phyloP scores from a whole-genome alignment of 345 rosid genomes.

The Rhodomyrtus tomentosa region DNA sequence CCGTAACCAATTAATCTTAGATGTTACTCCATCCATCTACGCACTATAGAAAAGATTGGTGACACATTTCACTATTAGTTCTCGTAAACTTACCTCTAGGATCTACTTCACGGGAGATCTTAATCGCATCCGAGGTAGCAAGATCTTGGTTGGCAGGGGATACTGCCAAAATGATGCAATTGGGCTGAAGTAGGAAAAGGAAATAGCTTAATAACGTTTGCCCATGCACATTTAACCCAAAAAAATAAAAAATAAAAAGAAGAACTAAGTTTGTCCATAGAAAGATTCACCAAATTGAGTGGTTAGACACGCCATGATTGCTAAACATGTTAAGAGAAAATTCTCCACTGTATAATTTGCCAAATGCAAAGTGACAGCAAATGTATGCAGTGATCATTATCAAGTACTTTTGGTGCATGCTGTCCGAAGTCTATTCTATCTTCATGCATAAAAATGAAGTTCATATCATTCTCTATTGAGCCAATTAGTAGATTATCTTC shows the following conservation, averaged over 20 bases:
- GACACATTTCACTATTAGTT: background rate
- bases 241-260: background rate
- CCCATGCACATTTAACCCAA: background rate
- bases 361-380: background rate
- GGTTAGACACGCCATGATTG: background rate
- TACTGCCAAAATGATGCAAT: conserved; percentile 85
- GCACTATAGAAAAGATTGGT: background rate
- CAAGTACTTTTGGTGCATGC: background rate
- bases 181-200: conserved; percentile 53
- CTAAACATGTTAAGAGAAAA: background rate
- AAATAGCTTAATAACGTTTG: background rate
- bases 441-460: background rate
- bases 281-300: background rate
- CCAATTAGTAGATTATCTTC: background rate
- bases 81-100: conserved; percentile 54
- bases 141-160: conserved; percentile 99
- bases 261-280: background rate
- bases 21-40: background rate
- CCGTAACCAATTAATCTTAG: background rate
- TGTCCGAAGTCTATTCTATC: background rate
- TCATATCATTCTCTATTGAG: background rate
- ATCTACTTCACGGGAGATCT: conserved; percentile 93
- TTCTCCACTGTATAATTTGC: background rate
- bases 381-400: background rate
- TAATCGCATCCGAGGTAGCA: conserved; percentile 97